Base-by-base conservation (phyloP, 2,329 filamentous ascomycete genomes). In the Fusarium sp. region DNA sequence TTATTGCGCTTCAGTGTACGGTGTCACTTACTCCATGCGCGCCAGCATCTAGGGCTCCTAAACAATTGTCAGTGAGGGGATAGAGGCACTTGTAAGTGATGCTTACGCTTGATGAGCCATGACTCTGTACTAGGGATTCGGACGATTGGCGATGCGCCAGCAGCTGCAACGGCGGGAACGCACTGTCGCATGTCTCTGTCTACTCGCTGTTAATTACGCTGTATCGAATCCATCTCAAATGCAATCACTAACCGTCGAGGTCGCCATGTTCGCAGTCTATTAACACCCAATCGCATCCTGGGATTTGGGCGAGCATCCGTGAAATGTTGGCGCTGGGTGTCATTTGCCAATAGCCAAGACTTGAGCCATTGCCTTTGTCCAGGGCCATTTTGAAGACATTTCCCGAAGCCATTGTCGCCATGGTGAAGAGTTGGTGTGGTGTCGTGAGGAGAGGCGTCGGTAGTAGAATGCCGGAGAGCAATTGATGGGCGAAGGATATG, bases 101-200 rank as follows among this genome's bases (percentile, higher is more conserved):
- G 4, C 42, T 7, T 46, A 64, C 58, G 40, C 40, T 65, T 65
- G 3, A 58, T 52, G 8, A 65, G 49, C 62, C 62, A 65, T 11
- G 62, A 28, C 7, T 65, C 62, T 18, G 58, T 65, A 11, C 45
- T 63, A 0, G 62, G 58, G 14, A 65, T 63, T 3, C 58, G 43
- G 3, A 63, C 62, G 28, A 65, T 65, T 13, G 62, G 62, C 5
- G 58, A 65, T 58, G 46, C 62, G 14, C 62, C 62, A 6, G 62
- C 51, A 38, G 62, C n/a, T 43, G 58, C 62, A 20, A 65, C 36
- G 11, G 62, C 62, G 10, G 62, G 62, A 22, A 65, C 44, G 3
- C 46, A 54, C 15, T 63, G 38, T 5, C 55, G 62, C 62, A 65
- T 65, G 17, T 54, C 62, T 18, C 50, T 22, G 10, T 65, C 62